These are phyloP conservation scores for Cenococcum geophilum DNA, from an alignment of 495 filamentous ascomycete genomes.

Conservation along the genomic window DNA sequence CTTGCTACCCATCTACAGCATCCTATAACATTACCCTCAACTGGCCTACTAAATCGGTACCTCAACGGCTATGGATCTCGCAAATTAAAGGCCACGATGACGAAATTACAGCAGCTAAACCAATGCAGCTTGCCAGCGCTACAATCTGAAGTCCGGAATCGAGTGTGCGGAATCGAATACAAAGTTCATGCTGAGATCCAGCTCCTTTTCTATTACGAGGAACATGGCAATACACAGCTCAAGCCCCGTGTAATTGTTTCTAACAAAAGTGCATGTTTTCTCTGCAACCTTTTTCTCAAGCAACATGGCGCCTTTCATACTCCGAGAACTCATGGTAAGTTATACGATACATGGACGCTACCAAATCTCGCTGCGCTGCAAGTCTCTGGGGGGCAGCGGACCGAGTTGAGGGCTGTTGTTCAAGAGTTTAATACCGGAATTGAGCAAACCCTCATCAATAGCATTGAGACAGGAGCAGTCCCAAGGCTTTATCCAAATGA, in stretches of 20 bases:
- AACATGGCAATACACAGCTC: neutral
- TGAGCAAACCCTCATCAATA: conserved; percentile 5
- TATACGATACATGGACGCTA: conserved; percentile 24
- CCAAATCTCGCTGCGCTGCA: conserved; percentile 2
- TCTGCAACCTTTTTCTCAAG: conserved; percentile 24
- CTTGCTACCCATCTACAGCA: neutral
- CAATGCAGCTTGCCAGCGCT: neutral
- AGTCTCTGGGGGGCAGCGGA: neutral
- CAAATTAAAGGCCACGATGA: neutral
- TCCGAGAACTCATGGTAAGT: conserved; percentile 19
- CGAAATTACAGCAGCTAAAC: neutral
- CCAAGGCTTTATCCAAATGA: conserved; percentile 6
- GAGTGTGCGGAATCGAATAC: neutral
- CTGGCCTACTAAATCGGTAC: conserved; percentile 9
- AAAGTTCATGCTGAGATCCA: conserved; percentile 27
- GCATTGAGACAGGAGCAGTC: neutral
- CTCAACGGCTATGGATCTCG: neutral
- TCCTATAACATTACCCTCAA: neutral
- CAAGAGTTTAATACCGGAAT: neutral
- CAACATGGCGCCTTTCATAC: conserved; percentile 16
- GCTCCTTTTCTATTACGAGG: conserved; percentile 21
- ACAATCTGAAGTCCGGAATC: neutral
- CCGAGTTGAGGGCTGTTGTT: neutral
- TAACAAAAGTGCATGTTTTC: conserved; percentile 24
- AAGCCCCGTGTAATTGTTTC: conserved; percentile 17